Conservation (phyloP, 2,329 filamentous ascomycete genomes). For the Trichoderma sp. region DNA sequence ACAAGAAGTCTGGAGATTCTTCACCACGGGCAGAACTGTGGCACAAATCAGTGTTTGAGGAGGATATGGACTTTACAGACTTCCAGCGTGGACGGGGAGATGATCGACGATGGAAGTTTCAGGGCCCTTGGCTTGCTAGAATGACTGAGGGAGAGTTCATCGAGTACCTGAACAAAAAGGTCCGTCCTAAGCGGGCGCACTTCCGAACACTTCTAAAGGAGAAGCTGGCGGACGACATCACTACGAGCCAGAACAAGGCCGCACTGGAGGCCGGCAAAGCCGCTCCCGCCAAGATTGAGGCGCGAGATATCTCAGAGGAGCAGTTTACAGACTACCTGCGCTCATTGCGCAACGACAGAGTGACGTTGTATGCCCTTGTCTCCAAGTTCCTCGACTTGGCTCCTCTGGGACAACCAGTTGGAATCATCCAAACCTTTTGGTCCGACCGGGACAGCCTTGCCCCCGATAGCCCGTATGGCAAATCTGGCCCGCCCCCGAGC, state of each 20-base stretch:
- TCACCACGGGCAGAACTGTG: slow-evolving; percentile 26
- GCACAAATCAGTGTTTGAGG: slow-evolving; percentile 58
- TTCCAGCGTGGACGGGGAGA: slow-evolving; percentile 36
- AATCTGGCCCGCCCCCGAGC: slow-evolving; percentile 55
- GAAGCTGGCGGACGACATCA: slow-evolving; percentile 47
- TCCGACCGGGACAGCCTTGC: slow-evolving; percentile 27
- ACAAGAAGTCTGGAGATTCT: slow-evolving; percentile 14
- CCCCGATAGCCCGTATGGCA: slow-evolving; percentile 45
- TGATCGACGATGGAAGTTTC: slow-evolving; percentile 62
- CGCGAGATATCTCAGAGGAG: slow-evolving; percentile 45
- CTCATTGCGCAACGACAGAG: slow-evolving; percentile 50
- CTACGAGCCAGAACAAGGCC: slow-evolving; percentile 33
- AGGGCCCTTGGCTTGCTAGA: slow-evolving; percentile 63
- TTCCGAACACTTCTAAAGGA: slow-evolving; percentile 55
- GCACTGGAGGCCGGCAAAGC: slow-evolving; percentile 40
- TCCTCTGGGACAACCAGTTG: slow-evolving; percentile 42
- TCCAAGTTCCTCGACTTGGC: slow-evolving; percentile 62
- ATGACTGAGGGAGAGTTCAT: slow-evolving; percentile 60
- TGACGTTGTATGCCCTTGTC: slow-evolving; percentile 51
- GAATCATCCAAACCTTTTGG: slow-evolving; percentile 28
- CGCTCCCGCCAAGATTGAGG: slow-evolving; percentile 29
- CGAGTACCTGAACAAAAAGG: slow-evolving; percentile 51
- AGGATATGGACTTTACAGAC: slow-evolving; percentile 53
- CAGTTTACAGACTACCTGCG: slow-evolving; percentile 53
- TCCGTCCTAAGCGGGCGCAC: slow-evolving; percentile 51